Evolutionary conservation across 352 stramenopile genomes (phyloP).

Genomic region (Plasmopara muralis): DNA sequence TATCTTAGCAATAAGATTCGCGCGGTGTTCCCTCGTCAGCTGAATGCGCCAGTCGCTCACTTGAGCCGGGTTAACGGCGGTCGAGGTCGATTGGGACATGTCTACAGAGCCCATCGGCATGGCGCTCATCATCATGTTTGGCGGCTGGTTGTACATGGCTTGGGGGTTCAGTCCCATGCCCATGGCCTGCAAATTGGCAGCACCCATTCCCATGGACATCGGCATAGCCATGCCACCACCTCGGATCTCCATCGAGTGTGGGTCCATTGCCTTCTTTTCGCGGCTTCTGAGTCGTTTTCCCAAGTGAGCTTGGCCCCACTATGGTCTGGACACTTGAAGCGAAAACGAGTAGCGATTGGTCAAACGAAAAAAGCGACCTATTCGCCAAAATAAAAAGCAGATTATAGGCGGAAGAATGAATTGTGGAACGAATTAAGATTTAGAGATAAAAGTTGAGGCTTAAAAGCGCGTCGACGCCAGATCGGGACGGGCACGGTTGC

Average conservation of each 20-base stretch:
- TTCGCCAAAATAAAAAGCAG: conserved; percentile 11
- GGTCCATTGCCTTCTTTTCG: conserved; percentile 39
- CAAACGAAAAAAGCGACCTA: conserved; percentile 5
- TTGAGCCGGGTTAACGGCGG: conserved; percentile 34
- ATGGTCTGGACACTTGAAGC: conserved; percentile 35
- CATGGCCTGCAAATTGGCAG: conserved; percentile 32
- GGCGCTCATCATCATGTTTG: conserved; percentile 65
- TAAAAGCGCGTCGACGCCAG: conserved; percentile 69
- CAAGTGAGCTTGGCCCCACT: conserved; percentile 24
- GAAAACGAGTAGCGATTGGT: conserved; percentile 16
- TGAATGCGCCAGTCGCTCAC: conserved; percentile 71
- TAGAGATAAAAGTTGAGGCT: neutral
- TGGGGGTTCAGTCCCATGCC: conserved; percentile 32
- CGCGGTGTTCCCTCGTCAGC: conserved; percentile 71
- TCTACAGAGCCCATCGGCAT: conserved; percentile 53
- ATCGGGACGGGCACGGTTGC: conserved; percentile 75
- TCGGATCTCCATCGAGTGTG: conserved; percentile 58
- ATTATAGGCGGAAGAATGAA: no score
- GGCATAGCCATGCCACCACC: conserved; percentile 47
- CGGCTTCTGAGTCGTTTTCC: conserved; percentile 21
- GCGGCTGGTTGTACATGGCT: conserved; percentile 18
- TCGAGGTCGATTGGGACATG: conserved; percentile 41
- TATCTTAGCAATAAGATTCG: conserved; percentile 83
- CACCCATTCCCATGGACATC: conserved; percentile 56
- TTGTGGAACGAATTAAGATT: no score